Evolutionary conservation across 352 stramenopile genomes (phyloP), one percentile per base, ranked within the genome.

Genomic region (Pythium aquatile): DNA sequence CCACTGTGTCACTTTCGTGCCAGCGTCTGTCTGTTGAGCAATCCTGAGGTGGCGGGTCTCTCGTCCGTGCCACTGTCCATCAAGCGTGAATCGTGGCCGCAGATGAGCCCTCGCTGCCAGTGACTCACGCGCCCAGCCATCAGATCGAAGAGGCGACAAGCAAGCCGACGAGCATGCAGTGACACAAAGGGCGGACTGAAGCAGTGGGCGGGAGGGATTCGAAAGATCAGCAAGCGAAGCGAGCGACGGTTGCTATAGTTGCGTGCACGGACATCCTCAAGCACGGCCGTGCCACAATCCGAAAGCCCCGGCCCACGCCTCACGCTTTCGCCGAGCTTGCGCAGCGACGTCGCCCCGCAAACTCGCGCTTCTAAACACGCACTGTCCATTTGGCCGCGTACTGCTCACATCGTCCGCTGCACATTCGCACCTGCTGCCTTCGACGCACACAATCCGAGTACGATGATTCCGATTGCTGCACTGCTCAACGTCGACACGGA

Each of bases 401-500:
- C 24, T 48, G 44, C 44, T 24, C 33, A 62, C 51, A 30, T 24
- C 14, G 11, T 29, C 11, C 49, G 48, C 49, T 47, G 39, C 48
- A 8, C 11, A 37, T 13, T 11, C 11, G 5, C 10, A 58, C 3
- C 10, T 28, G 20, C 30, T 39, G 32, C 20, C 14, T n/a, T n/a
- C n/a, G n/a, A 20, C 33, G 5, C 10, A 42, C 33, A 39, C 33
- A 7, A 39, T 39, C 37, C 32, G n/a, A 20, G 1, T 35, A 58
- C 30, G 10, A 68, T 68, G 62, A 68, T 68, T n/a, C 54, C 62
- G 35, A 68, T 68, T 33, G 57, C 64, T 6, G 57, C 64, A 24
- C 53, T 70, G 58, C 58, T 70, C 30, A 70, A 70, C 46, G 56
- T 52, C 4, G 55, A 55, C 53, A 44, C 49, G 16, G 44, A 65